Conservation (phyloP, 305 asterid genomes). For the Andrographis paniculata region DNA sequence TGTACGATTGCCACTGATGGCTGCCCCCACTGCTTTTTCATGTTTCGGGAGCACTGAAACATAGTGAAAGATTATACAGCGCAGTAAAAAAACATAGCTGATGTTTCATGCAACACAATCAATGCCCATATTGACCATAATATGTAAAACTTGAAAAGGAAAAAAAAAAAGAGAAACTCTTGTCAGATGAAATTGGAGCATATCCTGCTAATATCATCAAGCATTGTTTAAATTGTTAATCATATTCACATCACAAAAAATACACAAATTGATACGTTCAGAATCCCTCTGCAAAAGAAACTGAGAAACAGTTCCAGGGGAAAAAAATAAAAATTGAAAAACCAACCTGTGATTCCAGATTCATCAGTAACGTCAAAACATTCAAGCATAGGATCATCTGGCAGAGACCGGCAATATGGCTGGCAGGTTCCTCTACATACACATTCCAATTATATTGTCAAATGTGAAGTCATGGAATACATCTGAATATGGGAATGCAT, state of each 20-base stretch:
- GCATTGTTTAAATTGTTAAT: slow-evolving; percentile 1
- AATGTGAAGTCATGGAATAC: slow-evolving; percentile 10
- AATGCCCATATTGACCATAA: neutral
- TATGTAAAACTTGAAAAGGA: too few relatives aligned
- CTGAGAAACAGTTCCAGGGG: neutral
- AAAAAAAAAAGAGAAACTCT: neutral
- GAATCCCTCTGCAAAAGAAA: neutral
- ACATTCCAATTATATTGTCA: slow-evolving; percentile 7
- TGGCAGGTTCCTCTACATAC: slow-evolving; percentile 75
- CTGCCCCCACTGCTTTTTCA: slow-evolving; percentile 52
- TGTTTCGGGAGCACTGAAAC: slow-evolving; percentile 40
- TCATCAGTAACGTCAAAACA: slow-evolving; percentile 51
- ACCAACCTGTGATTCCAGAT: slow-evolving; percentile 51
- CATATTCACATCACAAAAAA: neutral
- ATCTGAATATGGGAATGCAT: neutral
- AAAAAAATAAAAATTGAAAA: slow-evolving; percentile 10
- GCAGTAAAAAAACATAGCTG: slow-evolving; percentile 14
- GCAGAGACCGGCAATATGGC: slow-evolving; percentile 78
- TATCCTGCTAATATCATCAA: slow-evolving; percentile 6
- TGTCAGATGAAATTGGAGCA: neutral
- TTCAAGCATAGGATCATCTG: slow-evolving; percentile 80
- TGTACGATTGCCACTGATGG: slow-evolving; percentile 39
- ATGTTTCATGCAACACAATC: slow-evolving; percentile 8
- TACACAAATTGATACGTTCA: slow-evolving; percentile 3
- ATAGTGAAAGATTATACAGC: slow-evolving; percentile 8